A percentile compares a stretch with the other conserved stretches of the same genome.
phyloP scores from a whole-genome alignment of 768 basidiomycete genomes.

The Imleria badia region DNA sequence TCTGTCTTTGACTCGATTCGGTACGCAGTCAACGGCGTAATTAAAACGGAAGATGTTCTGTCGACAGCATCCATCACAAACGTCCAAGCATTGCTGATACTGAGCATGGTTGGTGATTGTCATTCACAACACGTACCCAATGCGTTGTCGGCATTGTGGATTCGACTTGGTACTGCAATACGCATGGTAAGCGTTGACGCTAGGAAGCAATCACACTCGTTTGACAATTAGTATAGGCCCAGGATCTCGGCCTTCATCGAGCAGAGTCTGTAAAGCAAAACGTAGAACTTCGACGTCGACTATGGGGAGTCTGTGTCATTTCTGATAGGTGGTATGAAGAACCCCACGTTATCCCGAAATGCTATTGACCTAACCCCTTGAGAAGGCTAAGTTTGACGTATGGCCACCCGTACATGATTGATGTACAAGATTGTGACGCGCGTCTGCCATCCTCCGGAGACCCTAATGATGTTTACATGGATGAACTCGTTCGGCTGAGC shows the following conservation, averaged over 20 bases:
- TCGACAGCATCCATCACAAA: constrained; percentile 84
- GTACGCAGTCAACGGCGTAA: constrained; percentile 79
- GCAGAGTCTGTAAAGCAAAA: constrained; percentile 83
- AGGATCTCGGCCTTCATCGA: constrained; percentile 93
- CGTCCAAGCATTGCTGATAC: constrained; percentile 82
- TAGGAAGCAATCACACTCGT: constrained; percentile 4
- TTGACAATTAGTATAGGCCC: constrained; percentile 58
- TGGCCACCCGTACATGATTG: constrained; percentile 95
- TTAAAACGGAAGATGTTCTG: constrained; percentile 89
- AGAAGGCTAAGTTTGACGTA: constrained; percentile 82
- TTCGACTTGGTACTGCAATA: constrained; percentile 84
- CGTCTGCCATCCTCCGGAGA: constrained; percentile 89
- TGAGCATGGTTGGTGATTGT: constrained; percentile 85
- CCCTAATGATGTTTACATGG: constrained; percentile 74
- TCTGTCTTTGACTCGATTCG: constrained; percentile 89
- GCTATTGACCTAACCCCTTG: constrained; percentile 6
- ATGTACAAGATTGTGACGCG: constrained; percentile 94
- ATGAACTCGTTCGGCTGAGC: constrained; percentile 89
- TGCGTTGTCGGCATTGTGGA: constrained; percentile 83
- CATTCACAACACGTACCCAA: constrained; percentile 89
- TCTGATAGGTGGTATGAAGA: constrained; percentile 81
- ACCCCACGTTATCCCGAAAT: background rate
- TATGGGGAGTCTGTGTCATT: constrained; percentile 96
- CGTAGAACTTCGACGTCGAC: constrained; percentile 81
- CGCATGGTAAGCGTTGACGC: constrained; percentile 69